phyloP scores from a whole-genome alignment of 768 basidiomycete species.

The Exsudoporus frostii region DNA sequence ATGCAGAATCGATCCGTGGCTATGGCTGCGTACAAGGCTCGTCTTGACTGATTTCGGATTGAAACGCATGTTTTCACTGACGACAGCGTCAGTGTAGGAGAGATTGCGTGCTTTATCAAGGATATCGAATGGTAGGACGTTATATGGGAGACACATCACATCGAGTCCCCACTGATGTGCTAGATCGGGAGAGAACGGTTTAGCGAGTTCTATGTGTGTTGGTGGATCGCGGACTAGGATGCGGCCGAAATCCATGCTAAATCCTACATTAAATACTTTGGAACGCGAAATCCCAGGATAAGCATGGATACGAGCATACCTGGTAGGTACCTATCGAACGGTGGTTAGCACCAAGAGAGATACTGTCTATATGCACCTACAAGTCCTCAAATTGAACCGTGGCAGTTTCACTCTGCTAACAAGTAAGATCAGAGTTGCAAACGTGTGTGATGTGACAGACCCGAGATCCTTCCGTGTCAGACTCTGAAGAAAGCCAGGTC shows the following conservation, averaged over 20 bases:
- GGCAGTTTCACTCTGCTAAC: slow-evolving; percentile 29
- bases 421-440: slow-evolving; percentile 4
- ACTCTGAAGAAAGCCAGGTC: slow-evolving; percentile 23
- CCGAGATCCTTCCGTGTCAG: slow-evolving; percentile 24
- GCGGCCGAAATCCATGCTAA: slow-evolving; percentile 37
- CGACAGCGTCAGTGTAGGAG: slow-evolving; percentile 34
- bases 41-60: slow-evolving; percentile 42
- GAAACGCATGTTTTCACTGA: slow-evolving; percentile 40
- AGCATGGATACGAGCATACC: slow-evolving; percentile 15
- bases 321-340: slow-evolving; percentile 26
- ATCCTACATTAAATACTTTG: slow-evolving; percentile 12
- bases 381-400: slow-evolving; percentile 40
- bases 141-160: slow-evolving; percentile 56
- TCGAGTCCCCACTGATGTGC: slow-evolving; percentile 47
- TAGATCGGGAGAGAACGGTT: slow-evolving; percentile 49
- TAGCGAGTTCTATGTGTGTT: slow-evolving; percentile 24
- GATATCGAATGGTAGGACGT: slow-evolving; percentile 50
- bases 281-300: not conserved
- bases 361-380: slow-evolving; percentile 37
- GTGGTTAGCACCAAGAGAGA: slow-evolving; percentile 11
- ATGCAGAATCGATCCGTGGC: not conserved
- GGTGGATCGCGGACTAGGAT: slow-evolving; percentile 36
- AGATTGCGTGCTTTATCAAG: slow-evolving; percentile 36
- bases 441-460: slow-evolving; percentile 10
- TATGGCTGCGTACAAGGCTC: slow-evolving; percentile 40